Conservation (phyloP, 108 stramenopile species). For the Cyclotella atomus region DNA sequence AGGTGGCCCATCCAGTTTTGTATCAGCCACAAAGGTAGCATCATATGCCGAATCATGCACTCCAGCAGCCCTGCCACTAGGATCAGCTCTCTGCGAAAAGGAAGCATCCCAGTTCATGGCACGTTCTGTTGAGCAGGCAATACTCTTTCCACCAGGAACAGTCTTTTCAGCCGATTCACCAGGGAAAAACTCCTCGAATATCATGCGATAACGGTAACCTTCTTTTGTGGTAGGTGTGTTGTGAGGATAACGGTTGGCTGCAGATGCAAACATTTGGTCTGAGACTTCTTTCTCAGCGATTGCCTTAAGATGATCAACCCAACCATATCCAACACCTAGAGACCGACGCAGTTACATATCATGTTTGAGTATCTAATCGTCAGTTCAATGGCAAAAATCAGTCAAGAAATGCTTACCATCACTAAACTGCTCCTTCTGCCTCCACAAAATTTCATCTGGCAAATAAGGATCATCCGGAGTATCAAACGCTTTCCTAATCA, state of each 20-base stretch:
- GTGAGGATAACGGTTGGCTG: slow-evolving; percentile 94
- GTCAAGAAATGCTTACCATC: slow-evolving; percentile 69
- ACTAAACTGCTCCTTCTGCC: slow-evolving; percentile 99
- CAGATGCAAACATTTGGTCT: slow-evolving; percentile 93
- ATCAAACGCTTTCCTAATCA: slow-evolving; percentile 97
- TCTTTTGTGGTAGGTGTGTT: slow-evolving; percentile 98
- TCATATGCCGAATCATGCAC: slow-evolving; percentile 94
- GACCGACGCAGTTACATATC: no score
- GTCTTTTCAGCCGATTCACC: slow-evolving; percentile 94
- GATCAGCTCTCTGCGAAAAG: slow-evolving; percentile 88
- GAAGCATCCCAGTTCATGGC: slow-evolving; percentile 96
- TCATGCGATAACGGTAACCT: slow-evolving; percentile 96
- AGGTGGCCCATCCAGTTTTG: slow-evolving; percentile 51
- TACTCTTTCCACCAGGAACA: slow-evolving; percentile 96
- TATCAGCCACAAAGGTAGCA: slow-evolving; percentile 83
- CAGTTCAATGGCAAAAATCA: slow-evolving; percentile 1
- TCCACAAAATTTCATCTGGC: slow-evolving; percentile 96
- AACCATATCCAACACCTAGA: slow-evolving; percentile 98
- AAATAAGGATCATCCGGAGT: slow-evolving; percentile 99
- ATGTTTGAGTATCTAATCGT: no score
- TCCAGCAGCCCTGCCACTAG: slow-evolving; percentile 96
- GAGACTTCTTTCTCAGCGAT: slow-evolving; percentile 91
- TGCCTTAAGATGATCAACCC: slow-evolving; percentile 95
- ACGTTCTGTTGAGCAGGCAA: slow-evolving; percentile 98
- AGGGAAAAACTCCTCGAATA: slow-evolving; percentile 98